A percentile compares a stretch with the other conserved stretches of the same genome.
These are phyloP conservation scores for Bruguiera sexangula DNA, from an alignment of 345 rosid genomes.

Conservation along the genomic window DNA sequence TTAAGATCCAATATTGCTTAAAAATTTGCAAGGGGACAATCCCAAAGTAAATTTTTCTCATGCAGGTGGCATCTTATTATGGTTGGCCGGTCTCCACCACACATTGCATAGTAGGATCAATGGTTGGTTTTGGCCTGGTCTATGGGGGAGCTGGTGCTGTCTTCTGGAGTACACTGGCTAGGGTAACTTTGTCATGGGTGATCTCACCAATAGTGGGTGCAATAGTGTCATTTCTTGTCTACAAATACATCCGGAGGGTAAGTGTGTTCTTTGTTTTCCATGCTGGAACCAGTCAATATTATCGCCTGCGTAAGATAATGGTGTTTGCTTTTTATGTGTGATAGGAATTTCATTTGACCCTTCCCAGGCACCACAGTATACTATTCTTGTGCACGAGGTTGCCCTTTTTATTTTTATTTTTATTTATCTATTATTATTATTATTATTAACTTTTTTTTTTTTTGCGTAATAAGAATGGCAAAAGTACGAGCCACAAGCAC, in stretches of 20 bases:
- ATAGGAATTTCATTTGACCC: too few relatives aligned
- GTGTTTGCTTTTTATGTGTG: too few relatives aligned
- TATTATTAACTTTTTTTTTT: too few relatives aligned
- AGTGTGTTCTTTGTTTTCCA: conserved; percentile 22
- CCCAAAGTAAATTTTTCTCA: conserved; percentile 3
- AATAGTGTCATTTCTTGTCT: conserved; percentile 74
- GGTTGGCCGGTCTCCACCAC: conserved; percentile 99
- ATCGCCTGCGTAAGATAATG: neutral
- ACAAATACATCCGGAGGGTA: conserved; percentile 97
- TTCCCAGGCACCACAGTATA: too few relatives aligned
- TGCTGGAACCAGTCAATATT: neutral
- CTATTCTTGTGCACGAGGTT: too few relatives aligned
- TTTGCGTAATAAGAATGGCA: too few relatives aligned
- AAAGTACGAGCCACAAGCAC: too few relatives aligned
- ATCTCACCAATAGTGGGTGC: conserved; percentile 91
- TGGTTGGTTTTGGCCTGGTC: conserved; percentile 95
- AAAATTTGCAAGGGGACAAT: too few relatives aligned
- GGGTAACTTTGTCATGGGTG: conserved; percentile 92
- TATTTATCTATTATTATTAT: too few relatives aligned
- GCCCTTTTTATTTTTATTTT: too few relatives aligned
- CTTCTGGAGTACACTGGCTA: conserved; percentile 91
- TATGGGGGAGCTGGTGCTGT: conserved; percentile 95
- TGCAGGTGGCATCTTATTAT: conserved; percentile 81
- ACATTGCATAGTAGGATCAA: conserved; percentile 91
- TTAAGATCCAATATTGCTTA: too few relatives aligned